Conservation (phyloP, 2,329 filamentous ascomycete genomes). For the Aspergillus calidoustus region DNA sequence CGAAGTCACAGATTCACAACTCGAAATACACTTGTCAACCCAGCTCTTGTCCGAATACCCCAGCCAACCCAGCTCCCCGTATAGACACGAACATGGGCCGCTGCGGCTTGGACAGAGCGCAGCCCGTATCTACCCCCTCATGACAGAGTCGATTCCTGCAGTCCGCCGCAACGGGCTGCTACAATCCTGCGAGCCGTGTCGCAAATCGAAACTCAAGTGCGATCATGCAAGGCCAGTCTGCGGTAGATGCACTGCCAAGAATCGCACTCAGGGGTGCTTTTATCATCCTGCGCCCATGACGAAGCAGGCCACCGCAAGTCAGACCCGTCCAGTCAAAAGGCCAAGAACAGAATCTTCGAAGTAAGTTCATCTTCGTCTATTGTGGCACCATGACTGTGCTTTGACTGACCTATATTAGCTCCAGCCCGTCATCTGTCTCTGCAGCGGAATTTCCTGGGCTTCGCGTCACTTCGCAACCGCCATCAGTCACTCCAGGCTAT, state of each 20-base stretch:
- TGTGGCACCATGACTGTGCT: no score
- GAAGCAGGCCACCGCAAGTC: slow-evolving; percentile 27
- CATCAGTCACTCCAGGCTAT: slow-evolving; percentile 37
- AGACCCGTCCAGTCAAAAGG: slow-evolving; percentile 15
- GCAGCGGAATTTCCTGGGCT: slow-evolving; percentile 24
- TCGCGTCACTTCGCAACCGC: slow-evolving; percentile 29
- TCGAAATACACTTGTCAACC: not conserved
- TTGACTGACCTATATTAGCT: slow-evolving; percentile 21
- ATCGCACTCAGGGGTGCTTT: slow-evolving; percentile 37
- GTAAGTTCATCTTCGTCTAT: slow-evolving; percentile 16
- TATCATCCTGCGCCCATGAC: slow-evolving; percentile 48
- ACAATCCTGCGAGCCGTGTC: slow-evolving; percentile 45
- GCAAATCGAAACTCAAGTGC: slow-evolving; percentile 43
- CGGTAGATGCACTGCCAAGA: slow-evolving; percentile 36
- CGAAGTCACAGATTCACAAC: not conserved
- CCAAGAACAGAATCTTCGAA: slow-evolving; percentile 28
- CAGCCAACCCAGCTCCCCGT: not conserved
- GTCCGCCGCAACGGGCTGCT: slow-evolving; percentile 43
- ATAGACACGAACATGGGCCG: not conserved
- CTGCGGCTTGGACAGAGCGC: not conserved
- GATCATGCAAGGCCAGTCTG: slow-evolving; percentile 42
- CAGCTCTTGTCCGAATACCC: not conserved
- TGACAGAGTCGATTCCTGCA: slow-evolving; percentile 26
- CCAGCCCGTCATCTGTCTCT: slow-evolving; percentile 28
- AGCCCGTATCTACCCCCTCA: not conserved